Base-by-base conservation (phyloP, 129 eudicot species). In the Helianthus tuberosus region DNA sequence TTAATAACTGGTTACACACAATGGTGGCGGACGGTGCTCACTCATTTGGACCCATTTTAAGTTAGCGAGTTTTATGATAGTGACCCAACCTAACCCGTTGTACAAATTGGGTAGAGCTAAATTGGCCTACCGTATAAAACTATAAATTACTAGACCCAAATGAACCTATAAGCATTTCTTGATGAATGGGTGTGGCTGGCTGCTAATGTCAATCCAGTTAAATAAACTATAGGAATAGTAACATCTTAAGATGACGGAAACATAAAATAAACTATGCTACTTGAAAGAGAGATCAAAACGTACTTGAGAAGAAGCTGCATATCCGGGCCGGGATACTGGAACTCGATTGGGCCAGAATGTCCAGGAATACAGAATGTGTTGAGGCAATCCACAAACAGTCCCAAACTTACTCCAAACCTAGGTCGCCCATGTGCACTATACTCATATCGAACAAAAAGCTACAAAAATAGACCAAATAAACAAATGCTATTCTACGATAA, bases 291-390 rank as follows among this genome's bases (percentile, higher is more conserved):
- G 38, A 10, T 52, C 41, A 55, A 39, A 1, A 43, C 12, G 53
- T 77, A 91, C 99, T 86, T 89, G 87, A 94, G 91, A 79, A 94
- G 88, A 77, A 94, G 99, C 84, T 94, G 99, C 99, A 94, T 94
- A 55, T 94, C 99, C 49, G 99, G 93, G 50, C 99, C 97, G 4
- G 99, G 99, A 76, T 91, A 94, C 55, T 80, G 93, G 64, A 94
- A 73, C 63, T 94, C 96, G 1, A 94, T 86, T 50, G 85, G 57
- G 81, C 75, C 80, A 8, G 96, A 82, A 57, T 74, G 91, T 32
- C 89, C 97, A 36, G 96, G 96, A 57, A 86, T 78, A 14, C 93
- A 86, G 60, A 94, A 94, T 58, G 96, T 88, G 71, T 89, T 94
- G 29, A 94, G 91, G 68, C 88, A 91, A 69, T 91, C 96, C 69